A percentile compares a stretch with the other conserved stretches of the same genome.
Evolutionary conservation across 768 basidiomycete genomes (phyloP).

Genomic region (Naganishia kalamii): DNA sequence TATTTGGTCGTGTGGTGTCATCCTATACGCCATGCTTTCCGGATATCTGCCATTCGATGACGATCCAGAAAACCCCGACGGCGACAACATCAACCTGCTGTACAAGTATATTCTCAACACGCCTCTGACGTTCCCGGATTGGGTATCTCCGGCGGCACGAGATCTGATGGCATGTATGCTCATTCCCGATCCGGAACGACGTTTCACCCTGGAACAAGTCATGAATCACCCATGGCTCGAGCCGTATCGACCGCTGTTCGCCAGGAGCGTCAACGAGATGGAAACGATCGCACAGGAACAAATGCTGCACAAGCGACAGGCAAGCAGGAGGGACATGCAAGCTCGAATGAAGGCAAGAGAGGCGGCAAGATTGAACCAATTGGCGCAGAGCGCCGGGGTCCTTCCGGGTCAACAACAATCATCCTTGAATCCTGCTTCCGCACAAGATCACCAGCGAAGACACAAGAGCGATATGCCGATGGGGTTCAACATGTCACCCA

Average conservation of each 20-base stretch:
- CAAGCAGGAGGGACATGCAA: constrained; percentile 43
- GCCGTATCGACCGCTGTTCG: constrained; percentile 61
- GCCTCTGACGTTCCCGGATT: constrained; percentile 92
- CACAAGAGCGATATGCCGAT: constrained; percentile 40
- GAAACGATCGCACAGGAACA: constrained; percentile 75
- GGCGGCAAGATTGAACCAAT: constrained; percentile 27
- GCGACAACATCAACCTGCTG: constrained; percentile 96
- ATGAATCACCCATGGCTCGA: constrained; percentile 85
- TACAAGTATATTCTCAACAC: constrained; percentile 99
- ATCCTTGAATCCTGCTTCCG: background rate
- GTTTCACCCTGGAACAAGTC: constrained; percentile 68
- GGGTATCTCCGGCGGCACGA: constrained; percentile 74
- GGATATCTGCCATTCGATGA: constrained; percentile 95
- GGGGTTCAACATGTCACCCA: constrained; percentile 12
- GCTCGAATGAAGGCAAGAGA: constrained; percentile 35
- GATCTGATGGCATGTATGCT: constrained; percentile 86
- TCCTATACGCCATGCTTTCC: constrained; percentile 95
- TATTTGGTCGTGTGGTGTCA: constrained; percentile 97
- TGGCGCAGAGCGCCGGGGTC: constrained; percentile 22
- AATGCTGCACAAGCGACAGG: constrained; percentile 70
- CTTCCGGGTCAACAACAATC: constrained; percentile 26
- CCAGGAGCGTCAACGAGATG: constrained; percentile 66
- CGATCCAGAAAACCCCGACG: constrained; percentile 95
- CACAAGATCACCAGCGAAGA: constrained; percentile 18
- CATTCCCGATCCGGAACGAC: constrained; percentile 77